Conservation (phyloP, 2,329 filamentous ascomycete genomes). For the Parascedosporium putredinis region DNA sequence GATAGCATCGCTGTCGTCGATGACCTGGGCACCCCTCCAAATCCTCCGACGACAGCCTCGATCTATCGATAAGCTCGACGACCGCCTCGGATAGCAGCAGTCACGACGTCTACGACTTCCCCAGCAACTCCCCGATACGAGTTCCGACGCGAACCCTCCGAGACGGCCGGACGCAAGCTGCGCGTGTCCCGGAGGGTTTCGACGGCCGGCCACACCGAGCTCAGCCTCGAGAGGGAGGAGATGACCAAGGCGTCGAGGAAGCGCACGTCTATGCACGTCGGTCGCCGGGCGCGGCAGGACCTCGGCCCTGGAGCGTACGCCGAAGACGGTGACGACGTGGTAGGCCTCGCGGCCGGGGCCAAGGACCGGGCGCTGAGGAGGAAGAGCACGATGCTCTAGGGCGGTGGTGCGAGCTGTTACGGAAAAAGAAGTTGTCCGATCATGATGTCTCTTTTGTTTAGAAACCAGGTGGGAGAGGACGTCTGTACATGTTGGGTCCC, state of each 20-base stretch:
- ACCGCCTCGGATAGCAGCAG: constrained; percentile 3
- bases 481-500: too few relatives aligned
- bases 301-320: constrained; percentile 19
- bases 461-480: too few relatives aligned
- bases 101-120: constrained; percentile 46
- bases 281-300: constrained; percentile 18
- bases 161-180: constrained; percentile 13
- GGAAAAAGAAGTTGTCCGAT: too few relatives aligned
- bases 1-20: background rate
- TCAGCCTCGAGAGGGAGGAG: constrained; percentile 11
- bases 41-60: constrained; percentile 2
- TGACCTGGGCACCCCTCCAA: background rate
- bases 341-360: constrained; percentile 4
- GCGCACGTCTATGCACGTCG: constrained; percentile 30
- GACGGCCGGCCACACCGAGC: constrained; percentile 7
- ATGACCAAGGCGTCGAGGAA: constrained; percentile 21
- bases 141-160: constrained; percentile 12
- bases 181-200: constrained; percentile 8
- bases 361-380: constrained; percentile 28
- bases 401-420: too few relatives aligned
- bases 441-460: too few relatives aligned
- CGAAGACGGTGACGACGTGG: constrained; percentile 19
- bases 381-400: constrained; percentile 51
- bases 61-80: constrained; percentile 2
- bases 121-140: constrained; percentile 31